Evolutionary conservation across 495 filamentous ascomycete genomes (phyloP).

Genomic region (Hypoxylon cercidicola): DNA sequence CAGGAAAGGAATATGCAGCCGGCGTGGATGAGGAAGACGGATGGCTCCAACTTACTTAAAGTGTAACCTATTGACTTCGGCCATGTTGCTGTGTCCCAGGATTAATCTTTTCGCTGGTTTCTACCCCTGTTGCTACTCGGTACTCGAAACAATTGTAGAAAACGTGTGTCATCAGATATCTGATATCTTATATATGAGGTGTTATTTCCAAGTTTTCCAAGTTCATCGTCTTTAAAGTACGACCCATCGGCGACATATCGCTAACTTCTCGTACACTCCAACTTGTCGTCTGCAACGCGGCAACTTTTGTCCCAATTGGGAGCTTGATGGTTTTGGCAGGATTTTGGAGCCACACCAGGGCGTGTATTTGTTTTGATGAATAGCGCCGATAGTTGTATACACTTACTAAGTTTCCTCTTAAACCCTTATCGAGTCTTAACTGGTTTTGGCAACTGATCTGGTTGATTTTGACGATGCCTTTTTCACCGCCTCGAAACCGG

Average conservation of each 20-base stretch:
- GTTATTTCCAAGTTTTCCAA: neutral
- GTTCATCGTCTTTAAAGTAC: slow-evolving; percentile 13
- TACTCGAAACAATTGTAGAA: neutral
- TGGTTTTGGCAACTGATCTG: slow-evolving; percentile 2
- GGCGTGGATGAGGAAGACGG: slow-evolving; percentile 5
- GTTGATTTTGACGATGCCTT: slow-evolving; percentile 1
- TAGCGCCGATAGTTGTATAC: neutral
- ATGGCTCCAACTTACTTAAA: slow-evolving; percentile 54
- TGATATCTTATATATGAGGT: neutral
- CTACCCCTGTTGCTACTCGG: neutral
- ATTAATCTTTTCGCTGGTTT: neutral
- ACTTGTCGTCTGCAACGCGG: slow-evolving; percentile 40
- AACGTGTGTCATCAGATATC: neutral
- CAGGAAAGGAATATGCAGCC: slow-evolving; percentile 14
- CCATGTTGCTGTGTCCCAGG: slow-evolving; percentile 22
- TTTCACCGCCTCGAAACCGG: slow-evolving; percentile 31
- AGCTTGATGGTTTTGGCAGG: slow-evolving; percentile 9
- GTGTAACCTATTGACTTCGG: slow-evolving; percentile 54
- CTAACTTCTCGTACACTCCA: slow-evolving; percentile 37
- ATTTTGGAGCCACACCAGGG: slow-evolving; percentile 17
- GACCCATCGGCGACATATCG: slow-evolving; percentile 23
- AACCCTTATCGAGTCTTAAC: neutral
- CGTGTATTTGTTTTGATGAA: slow-evolving; percentile 2
- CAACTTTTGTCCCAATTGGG: slow-evolving; percentile 19
- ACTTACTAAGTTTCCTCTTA: neutral